These are phyloP conservation scores for Condylostoma magnum DNA, from an alignment of 169 alveolate genomes.

Conservation along the genomic window DNA sequence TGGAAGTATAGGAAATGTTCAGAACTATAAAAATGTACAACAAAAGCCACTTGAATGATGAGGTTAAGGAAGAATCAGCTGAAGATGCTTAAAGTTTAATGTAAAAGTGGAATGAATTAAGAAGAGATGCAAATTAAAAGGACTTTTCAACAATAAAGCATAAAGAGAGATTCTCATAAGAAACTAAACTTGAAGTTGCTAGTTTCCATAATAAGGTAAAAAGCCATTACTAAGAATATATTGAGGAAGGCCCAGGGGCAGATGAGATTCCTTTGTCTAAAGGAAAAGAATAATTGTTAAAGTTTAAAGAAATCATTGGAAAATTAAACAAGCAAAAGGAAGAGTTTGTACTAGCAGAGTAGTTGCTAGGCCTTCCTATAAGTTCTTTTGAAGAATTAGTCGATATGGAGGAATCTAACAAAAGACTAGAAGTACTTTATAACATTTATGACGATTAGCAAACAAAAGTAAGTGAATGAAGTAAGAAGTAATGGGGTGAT, in stretches of 20 bases:
- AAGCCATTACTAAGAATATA: slow-evolving; percentile 63
- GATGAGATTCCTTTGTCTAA: slow-evolving; percentile 77
- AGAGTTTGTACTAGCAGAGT: slow-evolving; percentile 85
- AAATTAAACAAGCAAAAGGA: slow-evolving; percentile 77
- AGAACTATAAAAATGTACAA: slow-evolving; percentile 87
- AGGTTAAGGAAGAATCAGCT: slow-evolving; percentile 61
- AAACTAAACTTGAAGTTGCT: slow-evolving; percentile 79
- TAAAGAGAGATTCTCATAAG: slow-evolving; percentile 76
- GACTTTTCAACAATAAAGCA: slow-evolving; percentile 69
- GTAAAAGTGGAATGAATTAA: slow-evolving; percentile 71
- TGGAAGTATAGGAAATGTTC: slow-evolving; percentile 88
- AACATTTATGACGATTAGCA: slow-evolving; percentile 76
- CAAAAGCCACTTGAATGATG: not conserved
- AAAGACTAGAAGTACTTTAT: slow-evolving; percentile 71
- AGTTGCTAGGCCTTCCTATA: slow-evolving; percentile 87
- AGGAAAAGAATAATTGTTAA: slow-evolving; percentile 77
- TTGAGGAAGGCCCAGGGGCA: slow-evolving; percentile 86
- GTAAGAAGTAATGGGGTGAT: slow-evolving; percentile 83
- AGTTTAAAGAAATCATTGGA: slow-evolving; percentile 56
- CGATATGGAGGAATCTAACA: slow-evolving; percentile 76
- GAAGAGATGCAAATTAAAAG: slow-evolving; percentile 79
- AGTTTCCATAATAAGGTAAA: slow-evolving; percentile 65
- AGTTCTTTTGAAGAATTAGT: slow-evolving; percentile 84
- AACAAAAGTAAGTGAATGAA: slow-evolving; percentile 77
- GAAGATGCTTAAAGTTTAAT: slow-evolving; percentile 67